These are phyloP conservation scores for Cladosporium colombiae DNA, from an alignment of 2,329 filamentous ascomycete genomes.

Conservation along the genomic window DNA sequence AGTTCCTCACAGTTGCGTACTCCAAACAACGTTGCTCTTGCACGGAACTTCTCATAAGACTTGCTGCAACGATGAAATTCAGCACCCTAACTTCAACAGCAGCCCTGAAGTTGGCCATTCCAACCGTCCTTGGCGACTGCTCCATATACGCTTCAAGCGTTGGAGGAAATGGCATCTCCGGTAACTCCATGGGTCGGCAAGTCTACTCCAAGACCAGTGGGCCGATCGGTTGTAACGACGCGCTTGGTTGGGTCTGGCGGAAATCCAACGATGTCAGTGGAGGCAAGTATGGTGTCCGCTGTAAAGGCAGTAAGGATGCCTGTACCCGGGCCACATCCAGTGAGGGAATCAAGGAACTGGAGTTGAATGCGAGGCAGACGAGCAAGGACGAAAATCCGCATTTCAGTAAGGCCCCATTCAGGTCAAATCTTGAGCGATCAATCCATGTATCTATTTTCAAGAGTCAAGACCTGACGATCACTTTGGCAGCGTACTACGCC, in stretches of 20 bases:
- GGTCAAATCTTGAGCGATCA: not conserved
- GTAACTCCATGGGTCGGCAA: not conserved
- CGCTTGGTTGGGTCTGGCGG: not conserved
- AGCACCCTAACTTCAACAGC: not conserved
- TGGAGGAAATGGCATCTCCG: not conserved
- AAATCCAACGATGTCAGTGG: not conserved
- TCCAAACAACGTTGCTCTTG: not conserved
- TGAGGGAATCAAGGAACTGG: not conserved
- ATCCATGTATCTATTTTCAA: not conserved
- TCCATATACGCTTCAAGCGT: not conserved
- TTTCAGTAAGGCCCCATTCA: not conserved
- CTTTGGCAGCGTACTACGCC: not conserved
- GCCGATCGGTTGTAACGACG: not conserved
- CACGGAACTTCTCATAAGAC: not conserved
- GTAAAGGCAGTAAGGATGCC: not conserved
- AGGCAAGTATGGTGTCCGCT: not conserved
- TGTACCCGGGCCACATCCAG: not conserved
- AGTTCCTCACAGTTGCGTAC: not conserved
- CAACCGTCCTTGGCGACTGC: not conserved
- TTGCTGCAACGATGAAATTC: not conserved
- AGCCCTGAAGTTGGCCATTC: not conserved
- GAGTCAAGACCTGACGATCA: not conserved
- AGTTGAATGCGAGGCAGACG: not conserved
- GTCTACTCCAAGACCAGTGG: not conserved
- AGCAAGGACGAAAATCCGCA: not conserved